Conservation (phyloP, 2,329 filamentous ascomycete species). For the Colletotrichum higginsianum region DNA sequence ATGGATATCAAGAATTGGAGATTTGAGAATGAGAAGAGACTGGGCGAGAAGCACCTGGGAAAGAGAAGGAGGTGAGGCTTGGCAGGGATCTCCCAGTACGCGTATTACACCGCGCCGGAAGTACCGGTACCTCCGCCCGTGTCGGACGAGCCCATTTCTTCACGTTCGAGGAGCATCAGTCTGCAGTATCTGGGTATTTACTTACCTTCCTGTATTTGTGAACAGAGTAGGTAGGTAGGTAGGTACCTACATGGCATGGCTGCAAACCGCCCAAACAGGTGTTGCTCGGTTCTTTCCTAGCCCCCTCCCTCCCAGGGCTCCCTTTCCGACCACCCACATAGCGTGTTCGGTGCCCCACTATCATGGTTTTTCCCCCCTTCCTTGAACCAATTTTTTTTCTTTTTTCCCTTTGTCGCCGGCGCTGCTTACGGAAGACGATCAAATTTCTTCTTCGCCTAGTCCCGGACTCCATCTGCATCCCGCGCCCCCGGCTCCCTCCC, state of each 20-base stretch:
- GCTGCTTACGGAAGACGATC: slow-evolving; percentile 13
- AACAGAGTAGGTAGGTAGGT: too few relatives aligned
- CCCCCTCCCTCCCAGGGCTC: background rate
- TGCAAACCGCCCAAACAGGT: too few relatives aligned
- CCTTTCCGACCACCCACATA: slow-evolving; percentile 6
- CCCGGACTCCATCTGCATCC: slow-evolving; percentile 35
- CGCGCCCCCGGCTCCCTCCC: slow-evolving; percentile 24
- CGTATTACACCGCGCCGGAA: slow-evolving; percentile 17
- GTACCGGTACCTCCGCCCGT: slow-evolving; percentile 33
- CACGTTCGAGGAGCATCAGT: background rate
- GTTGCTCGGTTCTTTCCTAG: slow-evolving; percentile 4
- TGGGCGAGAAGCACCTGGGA: too few relatives aligned
- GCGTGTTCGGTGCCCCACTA: slow-evolving; percentile 25
- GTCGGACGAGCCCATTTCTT: slow-evolving; percentile 13
- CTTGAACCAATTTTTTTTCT: slow-evolving; percentile 4
- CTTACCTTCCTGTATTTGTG: too few relatives aligned
- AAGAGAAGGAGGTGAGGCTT: slow-evolving; percentile 1
- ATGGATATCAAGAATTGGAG: too few relatives aligned
- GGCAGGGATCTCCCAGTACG: slow-evolving; percentile 19
- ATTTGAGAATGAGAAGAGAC: too few relatives aligned
- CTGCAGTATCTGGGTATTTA: too few relatives aligned
- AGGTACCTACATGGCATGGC: too few relatives aligned
- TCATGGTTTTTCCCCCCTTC: slow-evolving; percentile 16
- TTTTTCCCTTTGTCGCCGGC: background rate
- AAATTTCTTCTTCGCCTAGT: slow-evolving; percentile 23